Percentiles rank a stretch among this genome's conserved stretches.
phyloP scores from a whole-genome alignment of 352 stramenopile species.

The Plasmopara viticola region DNA sequence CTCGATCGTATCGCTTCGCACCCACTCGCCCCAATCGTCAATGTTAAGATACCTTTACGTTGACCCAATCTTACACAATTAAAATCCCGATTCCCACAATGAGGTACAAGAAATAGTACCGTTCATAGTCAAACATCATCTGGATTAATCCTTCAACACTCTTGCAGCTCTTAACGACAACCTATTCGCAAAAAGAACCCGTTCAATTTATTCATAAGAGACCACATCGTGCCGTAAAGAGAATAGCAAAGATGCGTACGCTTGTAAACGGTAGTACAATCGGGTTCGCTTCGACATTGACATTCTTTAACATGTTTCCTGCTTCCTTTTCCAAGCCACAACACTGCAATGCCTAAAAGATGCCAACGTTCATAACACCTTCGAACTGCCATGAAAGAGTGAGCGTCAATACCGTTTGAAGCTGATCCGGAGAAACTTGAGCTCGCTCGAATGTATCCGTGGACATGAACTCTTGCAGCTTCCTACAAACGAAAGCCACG shows the following conservation, averaged over 20 bases:
- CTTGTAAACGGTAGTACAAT: slow-evolving; percentile 63
- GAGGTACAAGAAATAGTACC: slow-evolving; percentile 9
- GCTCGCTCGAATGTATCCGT: slow-evolving; percentile 67
- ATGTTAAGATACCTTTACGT: slow-evolving; percentile 58
- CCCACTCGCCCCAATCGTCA: slow-evolving; percentile 67
- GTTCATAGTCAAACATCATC: slow-evolving; percentile 81
- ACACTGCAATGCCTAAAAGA: slow-evolving; percentile 32
- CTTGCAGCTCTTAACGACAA: slow-evolving; percentile 58
- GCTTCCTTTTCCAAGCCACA: slow-evolving; percentile 54
- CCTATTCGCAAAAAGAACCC: slow-evolving; percentile 14
- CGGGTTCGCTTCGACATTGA: slow-evolving; percentile 35
- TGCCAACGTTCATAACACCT: not conserved
- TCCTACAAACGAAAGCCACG: slow-evolving; percentile 18
- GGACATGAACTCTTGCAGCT: slow-evolving; percentile 56
- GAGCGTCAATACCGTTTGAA: slow-evolving; percentile 22
- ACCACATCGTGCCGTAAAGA: not conserved
- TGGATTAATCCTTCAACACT: slow-evolving; percentile 51
- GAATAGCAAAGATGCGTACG: slow-evolving; percentile 11
- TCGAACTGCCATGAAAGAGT: not conserved
- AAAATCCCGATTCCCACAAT: not conserved
- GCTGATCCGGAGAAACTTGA: slow-evolving; percentile 36
- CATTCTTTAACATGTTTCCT: slow-evolving; percentile 49
- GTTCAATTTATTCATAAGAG: no score
- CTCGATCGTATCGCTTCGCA: slow-evolving; percentile 74
- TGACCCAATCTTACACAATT: not conserved